Evolutionary conservation across 1,284 basidiomycete species (phyloP).

Genomic region (Pseudozyma thailandica): DNA sequence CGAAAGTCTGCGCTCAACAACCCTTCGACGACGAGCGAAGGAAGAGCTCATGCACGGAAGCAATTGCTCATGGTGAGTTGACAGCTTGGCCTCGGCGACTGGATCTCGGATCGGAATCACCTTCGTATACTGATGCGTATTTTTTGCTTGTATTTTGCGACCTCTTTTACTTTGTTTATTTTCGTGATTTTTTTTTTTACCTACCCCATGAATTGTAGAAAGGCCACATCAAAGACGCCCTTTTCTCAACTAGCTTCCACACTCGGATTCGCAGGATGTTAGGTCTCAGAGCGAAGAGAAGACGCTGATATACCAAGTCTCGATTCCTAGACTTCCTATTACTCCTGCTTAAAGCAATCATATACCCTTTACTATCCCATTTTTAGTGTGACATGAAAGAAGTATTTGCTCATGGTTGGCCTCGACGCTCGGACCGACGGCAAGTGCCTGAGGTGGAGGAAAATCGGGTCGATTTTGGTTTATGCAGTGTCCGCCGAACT

Average conservation of each 20-base stretch:
- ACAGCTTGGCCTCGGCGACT: neutral
- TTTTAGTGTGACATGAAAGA: too few relatives aligned
- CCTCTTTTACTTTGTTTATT: constrained; percentile 1
- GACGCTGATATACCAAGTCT: too few relatives aligned
- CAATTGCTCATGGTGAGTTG: constrained; percentile 45
- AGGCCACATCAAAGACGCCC: constrained; percentile 45
- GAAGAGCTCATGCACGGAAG: constrained; percentile 42
- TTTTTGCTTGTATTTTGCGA: constrained; percentile 1
- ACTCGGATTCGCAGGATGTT: constrained; percentile 43
- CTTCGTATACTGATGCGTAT: neutral
- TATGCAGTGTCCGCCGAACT: constrained; percentile 11
- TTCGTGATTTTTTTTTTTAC: neutral
- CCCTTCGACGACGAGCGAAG: constrained; percentile 44
- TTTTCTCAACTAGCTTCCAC: constrained; percentile 37
- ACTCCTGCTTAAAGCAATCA: too few relatives aligned
- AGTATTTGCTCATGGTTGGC: neutral
- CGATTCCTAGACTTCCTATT: too few relatives aligned
- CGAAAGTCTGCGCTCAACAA: constrained; percentile 58
- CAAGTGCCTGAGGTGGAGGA: constrained; percentile 7
- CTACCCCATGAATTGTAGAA: constrained; percentile 14
- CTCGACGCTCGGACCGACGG: constrained; percentile 3
- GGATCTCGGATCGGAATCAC: too few relatives aligned
- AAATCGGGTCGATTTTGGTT: constrained; percentile 4
- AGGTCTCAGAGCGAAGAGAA: constrained; percentile 43
- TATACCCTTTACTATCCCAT: neutral